phyloP scores from a whole-genome alignment of 306 rosid species.

The Styphnolobium japonicum region DNA sequence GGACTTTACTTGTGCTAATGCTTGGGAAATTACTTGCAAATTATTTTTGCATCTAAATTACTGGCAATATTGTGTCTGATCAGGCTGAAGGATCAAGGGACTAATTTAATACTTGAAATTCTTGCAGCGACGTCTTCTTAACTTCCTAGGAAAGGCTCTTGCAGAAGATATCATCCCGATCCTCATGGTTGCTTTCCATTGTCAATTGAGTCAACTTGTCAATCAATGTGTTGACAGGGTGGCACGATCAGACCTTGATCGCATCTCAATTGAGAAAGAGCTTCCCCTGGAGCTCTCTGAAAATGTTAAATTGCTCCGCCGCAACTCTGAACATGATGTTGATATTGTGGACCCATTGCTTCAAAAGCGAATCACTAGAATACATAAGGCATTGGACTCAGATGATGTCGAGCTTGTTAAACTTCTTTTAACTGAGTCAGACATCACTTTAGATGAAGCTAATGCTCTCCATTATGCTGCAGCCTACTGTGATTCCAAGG shows the following conservation, averaged over 20 bases:
- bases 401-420: conserved; percentile 90
- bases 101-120: conserved; percentile 29
- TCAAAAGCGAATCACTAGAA: conserved; percentile 66
- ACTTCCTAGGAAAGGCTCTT: conserved; percentile 79
- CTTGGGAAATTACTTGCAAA: conserved; percentile 4
- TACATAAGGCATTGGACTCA: conserved; percentile 81
- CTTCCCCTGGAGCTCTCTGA: conserved; percentile 61
- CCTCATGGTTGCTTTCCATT: conserved; percentile 64
- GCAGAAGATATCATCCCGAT: conserved; percentile 86
- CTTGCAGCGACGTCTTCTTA: conserved; percentile 77
- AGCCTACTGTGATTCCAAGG: conserved; percentile 95
- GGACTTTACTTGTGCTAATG: not conserved
- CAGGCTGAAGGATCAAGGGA: conserved; percentile 10
- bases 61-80: not conserved
- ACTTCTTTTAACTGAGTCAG: conserved; percentile 75
- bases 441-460: conserved; percentile 69
- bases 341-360: conserved; percentile 41
- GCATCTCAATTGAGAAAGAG: conserved; percentile 65
- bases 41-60: conserved; percentile 12
- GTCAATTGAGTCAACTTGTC: conserved; percentile 68
- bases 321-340: conserved; percentile 34
- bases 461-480: conserved; percentile 85
- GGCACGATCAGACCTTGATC: conserved; percentile 76
- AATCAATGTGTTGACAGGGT: conserved; percentile 64
- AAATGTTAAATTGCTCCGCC: conserved; percentile 50